phyloP scores from a whole-genome alignment of 192 early-diverging fungal genomes.

The Backusella tuberculispora region DNA sequence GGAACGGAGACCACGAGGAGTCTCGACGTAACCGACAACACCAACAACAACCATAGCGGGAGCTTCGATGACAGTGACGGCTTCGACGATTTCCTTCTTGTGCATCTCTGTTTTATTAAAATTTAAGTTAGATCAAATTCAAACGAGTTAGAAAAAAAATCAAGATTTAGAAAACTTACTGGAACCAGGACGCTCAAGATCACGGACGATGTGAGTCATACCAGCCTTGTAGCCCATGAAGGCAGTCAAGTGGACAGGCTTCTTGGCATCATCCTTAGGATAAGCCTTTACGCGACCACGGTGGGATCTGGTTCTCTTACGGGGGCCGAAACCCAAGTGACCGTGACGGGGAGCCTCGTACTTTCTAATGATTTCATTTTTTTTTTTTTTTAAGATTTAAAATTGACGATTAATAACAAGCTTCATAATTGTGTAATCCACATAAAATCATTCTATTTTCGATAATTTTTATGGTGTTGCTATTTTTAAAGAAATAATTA shows the following conservation, averaged over 20 bases:
- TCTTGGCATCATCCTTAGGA: conserved; percentile 97
- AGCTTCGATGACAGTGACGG: conserved; percentile 97
- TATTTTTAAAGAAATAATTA: neutral
- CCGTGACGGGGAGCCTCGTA: conserved; percentile 85
- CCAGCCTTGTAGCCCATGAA: conserved; percentile 99
- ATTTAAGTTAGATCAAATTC: no score
- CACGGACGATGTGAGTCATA: conserved; percentile 99
- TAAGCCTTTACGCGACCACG: conserved; percentile 98
- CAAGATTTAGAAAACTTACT: conserved; percentile 38
- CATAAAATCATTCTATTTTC: no score
- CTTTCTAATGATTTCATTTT: neutral
- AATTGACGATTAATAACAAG: neutral
- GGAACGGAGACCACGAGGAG: conserved; percentile 96
- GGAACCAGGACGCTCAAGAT: conserved; percentile 98
- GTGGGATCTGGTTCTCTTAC: conserved; percentile 93
- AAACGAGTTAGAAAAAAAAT: neutral
- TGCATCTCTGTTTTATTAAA: conserved; percentile 72
- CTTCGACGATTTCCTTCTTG: conserved; percentile 99
- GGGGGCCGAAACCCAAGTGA: conserved; percentile 63
- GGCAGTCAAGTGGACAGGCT: conserved; percentile 98
- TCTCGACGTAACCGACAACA: conserved; percentile 99
- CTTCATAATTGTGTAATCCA: neutral
- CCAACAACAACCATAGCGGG: conserved; percentile 97
- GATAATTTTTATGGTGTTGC: neutral
- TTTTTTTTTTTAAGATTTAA: neutral